These are phyloP conservation scores for Crithidia expoeki DNA, from an alignment of 208 protist species.

Conservation along the genomic window DNA sequence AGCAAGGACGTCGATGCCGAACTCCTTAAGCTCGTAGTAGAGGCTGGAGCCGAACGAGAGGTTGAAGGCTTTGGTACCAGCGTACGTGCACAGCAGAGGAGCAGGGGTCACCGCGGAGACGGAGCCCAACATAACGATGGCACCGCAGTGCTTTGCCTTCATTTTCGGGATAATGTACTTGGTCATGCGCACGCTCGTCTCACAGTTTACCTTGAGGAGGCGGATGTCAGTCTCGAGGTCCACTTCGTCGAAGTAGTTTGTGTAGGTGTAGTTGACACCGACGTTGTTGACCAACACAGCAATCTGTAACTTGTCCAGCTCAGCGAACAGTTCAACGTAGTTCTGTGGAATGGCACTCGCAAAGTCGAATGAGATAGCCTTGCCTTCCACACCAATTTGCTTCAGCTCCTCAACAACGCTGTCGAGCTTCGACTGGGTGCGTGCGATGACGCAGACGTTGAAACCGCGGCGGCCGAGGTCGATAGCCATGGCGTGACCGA, in stretches of 20 bases:
- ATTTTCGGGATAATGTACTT: slow-evolving; percentile 80
- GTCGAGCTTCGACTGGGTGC: slow-evolving; percentile 90
- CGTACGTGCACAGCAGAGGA: slow-evolving; percentile 86
- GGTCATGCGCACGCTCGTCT: slow-evolving; percentile 84
- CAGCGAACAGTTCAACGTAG: slow-evolving; percentile 62
- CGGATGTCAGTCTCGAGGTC: slow-evolving; percentile 59
- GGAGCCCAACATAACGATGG: slow-evolving; percentile 81
- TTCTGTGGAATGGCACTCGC: slow-evolving; percentile 47
- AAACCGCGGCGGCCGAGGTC: slow-evolving; percentile 91
- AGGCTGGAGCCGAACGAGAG: slow-evolving; percentile 65
- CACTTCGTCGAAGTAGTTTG: slow-evolving; percentile 91
- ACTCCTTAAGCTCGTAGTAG: slow-evolving; percentile 65
- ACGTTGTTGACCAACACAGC: slow-evolving; percentile 93
- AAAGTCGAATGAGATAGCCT: slow-evolving; percentile 89
- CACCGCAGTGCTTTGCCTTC: slow-evolving; percentile 63
- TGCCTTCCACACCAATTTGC: slow-evolving; percentile 69
- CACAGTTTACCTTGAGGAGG: slow-evolving; percentile 91
- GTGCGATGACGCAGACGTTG: slow-evolving; percentile 91
- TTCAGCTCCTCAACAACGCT: slow-evolving; percentile 70
- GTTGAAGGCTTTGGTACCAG: slow-evolving; percentile 89
- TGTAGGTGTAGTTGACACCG: slow-evolving; percentile 92
- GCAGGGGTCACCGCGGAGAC: slow-evolving; percentile 71
- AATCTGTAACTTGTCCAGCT: slow-evolving; percentile 61
- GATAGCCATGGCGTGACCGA: slow-evolving; percentile 90
- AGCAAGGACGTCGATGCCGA: slow-evolving; percentile 68